These are phyloP conservation scores for Colletotrichum sojae DNA, from an alignment of 2,329 filamentous ascomycete species.

Conservation along the genomic window DNA sequence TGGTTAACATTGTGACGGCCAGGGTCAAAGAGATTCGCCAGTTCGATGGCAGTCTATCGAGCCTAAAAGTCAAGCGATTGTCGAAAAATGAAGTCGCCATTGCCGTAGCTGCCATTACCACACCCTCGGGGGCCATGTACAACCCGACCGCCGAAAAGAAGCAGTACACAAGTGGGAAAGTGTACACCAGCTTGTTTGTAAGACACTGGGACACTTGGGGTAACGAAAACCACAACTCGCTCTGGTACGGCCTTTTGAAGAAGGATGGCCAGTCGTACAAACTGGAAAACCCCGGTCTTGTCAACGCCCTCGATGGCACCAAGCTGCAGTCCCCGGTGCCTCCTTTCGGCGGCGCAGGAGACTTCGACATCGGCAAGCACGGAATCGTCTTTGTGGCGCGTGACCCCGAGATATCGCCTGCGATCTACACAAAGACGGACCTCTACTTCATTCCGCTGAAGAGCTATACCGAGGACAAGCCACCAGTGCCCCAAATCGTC, in stretches of 20 bases:
- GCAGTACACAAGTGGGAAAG: conserved; percentile 73
- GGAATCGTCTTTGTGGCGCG: conserved; percentile 83
- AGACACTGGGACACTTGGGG: conserved; percentile 88
- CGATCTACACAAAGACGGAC: conserved; percentile 85
- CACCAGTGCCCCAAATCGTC: conserved; percentile 66
- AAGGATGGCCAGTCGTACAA: conserved; percentile 57
- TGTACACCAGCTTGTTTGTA: conserved; percentile 83
- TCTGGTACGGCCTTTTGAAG: conserved; percentile 79
- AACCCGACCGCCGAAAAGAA: conserved; percentile 74
- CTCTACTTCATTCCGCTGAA: conserved; percentile 80
- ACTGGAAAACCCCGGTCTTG: conserved; percentile 62
- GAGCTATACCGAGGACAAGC: conserved; percentile 68
- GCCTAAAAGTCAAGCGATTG: conserved; percentile 70
- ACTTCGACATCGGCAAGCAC: conserved; percentile 80
- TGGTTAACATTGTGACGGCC: conserved; percentile 28
- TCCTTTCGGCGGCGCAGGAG: conserved; percentile 83
- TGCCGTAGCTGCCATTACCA: conserved; percentile 74
- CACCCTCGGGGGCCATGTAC: conserved; percentile 77
- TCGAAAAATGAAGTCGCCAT: conserved; percentile 66
- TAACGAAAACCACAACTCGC: conserved; percentile 76
- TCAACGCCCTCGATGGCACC: conserved; percentile 75
- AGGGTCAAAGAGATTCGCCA: conserved; percentile 58
- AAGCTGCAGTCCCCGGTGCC: conserved; percentile 77
- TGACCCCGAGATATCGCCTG: conserved; percentile 78
- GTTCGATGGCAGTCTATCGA: conserved; percentile 69